Conservation (phyloP, 345 rosid genomes). For the Eucalyptus virginea region DNA sequence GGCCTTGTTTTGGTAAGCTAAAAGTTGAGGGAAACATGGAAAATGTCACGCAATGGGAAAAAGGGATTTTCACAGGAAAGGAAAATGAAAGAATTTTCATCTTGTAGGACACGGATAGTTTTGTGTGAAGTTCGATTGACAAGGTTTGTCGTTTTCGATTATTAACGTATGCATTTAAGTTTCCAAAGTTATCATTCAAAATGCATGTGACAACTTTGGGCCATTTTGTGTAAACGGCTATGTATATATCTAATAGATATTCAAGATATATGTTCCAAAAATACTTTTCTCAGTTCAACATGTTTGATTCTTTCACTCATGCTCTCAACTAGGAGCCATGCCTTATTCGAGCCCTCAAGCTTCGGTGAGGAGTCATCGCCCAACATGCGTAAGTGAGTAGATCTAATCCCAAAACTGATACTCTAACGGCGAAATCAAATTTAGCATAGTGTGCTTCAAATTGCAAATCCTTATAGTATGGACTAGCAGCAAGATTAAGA, state of each 20-base stretch:
- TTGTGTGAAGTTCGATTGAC: background rate
- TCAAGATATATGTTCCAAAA: background rate
- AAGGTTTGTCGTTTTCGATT: background rate
- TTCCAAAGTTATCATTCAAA: background rate
- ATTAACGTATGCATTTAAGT: background rate
- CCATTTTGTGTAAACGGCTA: background rate
- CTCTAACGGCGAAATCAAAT: background rate
- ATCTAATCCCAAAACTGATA: background rate
- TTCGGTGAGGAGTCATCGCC: background rate
- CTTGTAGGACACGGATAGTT: background rate
- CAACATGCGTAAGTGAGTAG: background rate
- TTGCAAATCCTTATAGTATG: background rate
- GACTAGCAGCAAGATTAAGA: background rate
- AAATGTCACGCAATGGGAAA: background rate
- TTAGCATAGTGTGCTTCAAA: background rate
- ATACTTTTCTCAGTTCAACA: background rate
- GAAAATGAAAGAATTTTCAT: background rate
- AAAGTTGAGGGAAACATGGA: background rate
- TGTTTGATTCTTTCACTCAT: background rate
- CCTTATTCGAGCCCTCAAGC: background rate
- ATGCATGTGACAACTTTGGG: background rate
- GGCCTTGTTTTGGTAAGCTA: background rate
- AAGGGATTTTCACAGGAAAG: background rate
- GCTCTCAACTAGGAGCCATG: background rate
- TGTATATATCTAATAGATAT: background rate